A percentile compares a stretch with the other conserved stretches of the same genome.
Evolutionary conservation across 768 basidiomycete genomes (phyloP).

Genomic region (Leucosporidium creatinivorum): DNA sequence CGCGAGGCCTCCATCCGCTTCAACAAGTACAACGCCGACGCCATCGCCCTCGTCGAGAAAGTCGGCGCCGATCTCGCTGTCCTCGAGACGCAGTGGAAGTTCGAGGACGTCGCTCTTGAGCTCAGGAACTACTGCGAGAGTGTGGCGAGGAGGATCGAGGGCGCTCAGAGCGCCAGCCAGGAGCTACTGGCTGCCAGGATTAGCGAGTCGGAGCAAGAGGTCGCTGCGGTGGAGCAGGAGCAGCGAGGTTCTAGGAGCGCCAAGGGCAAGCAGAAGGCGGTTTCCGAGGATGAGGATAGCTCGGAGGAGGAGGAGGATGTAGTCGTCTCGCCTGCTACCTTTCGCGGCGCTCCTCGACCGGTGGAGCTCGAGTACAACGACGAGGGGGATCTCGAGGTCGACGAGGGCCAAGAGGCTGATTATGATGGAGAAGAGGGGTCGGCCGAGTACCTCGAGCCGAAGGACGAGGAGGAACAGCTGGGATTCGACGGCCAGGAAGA

Average conservation of each 20-base stretch:
- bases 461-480: no score
- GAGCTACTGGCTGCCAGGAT: not conserved
- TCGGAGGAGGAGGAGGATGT: not conserved
- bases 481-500: no score
- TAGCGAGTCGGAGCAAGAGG: not conserved
- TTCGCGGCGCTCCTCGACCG: no score
- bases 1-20: not conserved
- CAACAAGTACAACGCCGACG: not conserved
- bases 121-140: not conserved
- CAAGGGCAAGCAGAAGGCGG: not conserved
- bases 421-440: no score
- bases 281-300: not conserved
- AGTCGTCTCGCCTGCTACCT: not conserved
- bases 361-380: not conserved
- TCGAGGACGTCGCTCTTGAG: not conserved
- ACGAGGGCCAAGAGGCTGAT: not conserved
- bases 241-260: not conserved
- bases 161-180: not conserved
- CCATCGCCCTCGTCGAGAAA: not conserved
- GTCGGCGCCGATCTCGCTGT: not conserved
- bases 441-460: not conserved
- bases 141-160: not conserved
- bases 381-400: not conserved
- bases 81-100: not conserved
- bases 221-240: not conserved